These are phyloP conservation scores for Pistacia atlantica DNA, from an alignment of 345 rosid genomes.

Conservation along the genomic window DNA sequence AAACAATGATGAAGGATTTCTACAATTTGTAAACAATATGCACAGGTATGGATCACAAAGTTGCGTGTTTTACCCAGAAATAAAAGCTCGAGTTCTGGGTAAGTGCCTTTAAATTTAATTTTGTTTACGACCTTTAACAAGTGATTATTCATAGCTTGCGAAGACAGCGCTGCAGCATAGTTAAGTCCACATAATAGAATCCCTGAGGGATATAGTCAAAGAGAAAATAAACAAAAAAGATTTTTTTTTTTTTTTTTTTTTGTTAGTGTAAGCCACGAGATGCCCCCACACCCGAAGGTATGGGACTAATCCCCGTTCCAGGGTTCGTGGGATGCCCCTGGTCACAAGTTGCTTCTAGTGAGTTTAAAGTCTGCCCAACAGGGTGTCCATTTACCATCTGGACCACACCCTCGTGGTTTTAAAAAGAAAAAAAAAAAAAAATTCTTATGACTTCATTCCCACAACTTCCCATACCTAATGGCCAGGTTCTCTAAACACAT, in stretches of 20 bases:
- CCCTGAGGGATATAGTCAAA: not conserved
- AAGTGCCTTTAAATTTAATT: not conserved
- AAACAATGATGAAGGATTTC: not conserved
- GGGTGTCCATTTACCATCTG: no score
- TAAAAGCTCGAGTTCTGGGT: not conserved
- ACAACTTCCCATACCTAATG: not conserved
- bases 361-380: no score
- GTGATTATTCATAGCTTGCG: not conserved
- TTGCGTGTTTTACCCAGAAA: not conserved
- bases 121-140: not conserved
- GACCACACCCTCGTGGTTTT: no score
- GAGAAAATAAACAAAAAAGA: not conserved
- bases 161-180: not conserved
- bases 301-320: no score
- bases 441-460: not conserved
- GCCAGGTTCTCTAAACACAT: not conserved
- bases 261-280: no score
- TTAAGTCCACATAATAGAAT: not conserved
- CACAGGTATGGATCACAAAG: not conserved
- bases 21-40: not conserved
- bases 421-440: not conserved
- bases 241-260: no score
- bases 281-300: no score
- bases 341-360: no score
- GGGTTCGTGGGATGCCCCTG: no score